Evolutionary conservation across 805 yeast genomes (phyloP).

Genomic region (Saccharomycopsis guyanensis): DNA sequence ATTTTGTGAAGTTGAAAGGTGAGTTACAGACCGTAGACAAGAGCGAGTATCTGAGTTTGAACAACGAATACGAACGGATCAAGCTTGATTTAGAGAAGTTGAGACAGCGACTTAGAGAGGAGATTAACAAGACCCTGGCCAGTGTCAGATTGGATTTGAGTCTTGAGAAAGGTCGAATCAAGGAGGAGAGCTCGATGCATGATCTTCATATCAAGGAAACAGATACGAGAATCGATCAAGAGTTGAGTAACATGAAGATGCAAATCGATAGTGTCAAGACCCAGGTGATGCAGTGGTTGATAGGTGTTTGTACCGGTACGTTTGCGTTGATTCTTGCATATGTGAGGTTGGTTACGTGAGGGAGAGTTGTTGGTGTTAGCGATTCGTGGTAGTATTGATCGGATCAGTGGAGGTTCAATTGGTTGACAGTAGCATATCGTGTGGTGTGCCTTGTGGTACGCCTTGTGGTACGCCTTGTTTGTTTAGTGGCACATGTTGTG

Average conservation of each 20-base stretch:
- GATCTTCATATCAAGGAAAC: constrained; percentile 92
- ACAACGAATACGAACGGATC: constrained; percentile 81
- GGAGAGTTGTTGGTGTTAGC: background rate
- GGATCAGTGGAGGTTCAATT: no score
- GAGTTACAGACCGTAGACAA: constrained; percentile 84
- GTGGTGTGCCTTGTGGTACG: no score
- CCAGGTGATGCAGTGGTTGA: constrained; percentile 96
- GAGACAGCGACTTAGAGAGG: constrained; percentile 80
- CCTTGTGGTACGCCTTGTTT: no score
- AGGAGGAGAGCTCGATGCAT: constrained; percentile 89
- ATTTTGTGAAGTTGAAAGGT: constrained; percentile 89
- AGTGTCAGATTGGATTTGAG: constrained; percentile 86
- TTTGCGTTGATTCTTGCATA: constrained; percentile 91
- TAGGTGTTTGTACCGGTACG: constrained; percentile 98
- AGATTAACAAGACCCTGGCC: constrained; percentile 82
- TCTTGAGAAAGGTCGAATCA: constrained; percentile 88
- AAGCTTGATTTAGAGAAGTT: constrained; percentile 79
- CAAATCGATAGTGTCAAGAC: constrained; percentile 94
- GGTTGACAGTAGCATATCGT: no score
- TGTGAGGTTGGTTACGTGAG: constrained; percentile 69
- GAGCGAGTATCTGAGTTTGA: constrained; percentile 72
- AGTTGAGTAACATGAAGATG: constrained; percentile 87
- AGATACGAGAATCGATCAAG: constrained; percentile 91
- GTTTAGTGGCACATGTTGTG: no score
- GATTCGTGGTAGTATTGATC: no score